Conservation (phyloP, 2,329 filamentous ascomycete species). For the Exserohilum rostratum region DNA sequence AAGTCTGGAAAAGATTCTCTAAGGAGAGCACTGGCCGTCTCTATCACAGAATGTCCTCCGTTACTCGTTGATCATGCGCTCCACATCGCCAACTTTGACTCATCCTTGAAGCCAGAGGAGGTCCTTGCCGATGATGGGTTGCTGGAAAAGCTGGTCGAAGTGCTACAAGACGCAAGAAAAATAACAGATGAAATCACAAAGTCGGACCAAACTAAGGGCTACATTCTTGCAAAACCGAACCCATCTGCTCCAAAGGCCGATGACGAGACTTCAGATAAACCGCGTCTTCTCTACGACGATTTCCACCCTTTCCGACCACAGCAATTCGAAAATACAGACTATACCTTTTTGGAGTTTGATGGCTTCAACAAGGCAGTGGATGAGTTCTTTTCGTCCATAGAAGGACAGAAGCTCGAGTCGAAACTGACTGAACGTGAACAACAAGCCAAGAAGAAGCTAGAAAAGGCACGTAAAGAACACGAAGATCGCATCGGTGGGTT, state of each 20-base stretch:
- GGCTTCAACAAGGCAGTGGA: constrained; percentile 94
- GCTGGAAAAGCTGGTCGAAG: constrained; percentile 69
- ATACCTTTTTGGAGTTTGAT: constrained; percentile 75
- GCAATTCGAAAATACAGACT: constrained; percentile 74
- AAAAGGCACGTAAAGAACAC: constrained; percentile 83
- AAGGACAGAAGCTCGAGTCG: constrained; percentile 90
- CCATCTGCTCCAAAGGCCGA: constrained; percentile 43
- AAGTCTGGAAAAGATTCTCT: constrained; percentile 76
- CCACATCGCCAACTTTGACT: constrained; percentile 71
- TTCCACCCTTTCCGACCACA: constrained; percentile 90
- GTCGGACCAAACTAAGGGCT: constrained; percentile 73
- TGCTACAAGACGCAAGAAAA: constrained; percentile 72
- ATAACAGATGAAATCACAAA: constrained; percentile 73
- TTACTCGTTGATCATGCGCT: constrained; percentile 87
- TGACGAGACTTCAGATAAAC: constrained; percentile 51
- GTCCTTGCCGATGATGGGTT: constrained; percentile 70
- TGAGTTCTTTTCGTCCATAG: constrained; percentile 95
- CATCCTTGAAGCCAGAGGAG: constrained; percentile 68
- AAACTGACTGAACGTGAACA: constrained; percentile 81
- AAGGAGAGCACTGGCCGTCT: constrained; percentile 78
- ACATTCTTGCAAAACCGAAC: constrained; percentile 77
- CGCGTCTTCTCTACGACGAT: constrained; percentile 79
- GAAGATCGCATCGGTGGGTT: constrained; percentile 82
- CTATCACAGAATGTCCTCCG: constrained; percentile 87
- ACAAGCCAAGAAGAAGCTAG: constrained; percentile 80